Evolutionary conservation across 345 rosid species (phyloP).

Genomic region (Salix suchowensis): DNA sequence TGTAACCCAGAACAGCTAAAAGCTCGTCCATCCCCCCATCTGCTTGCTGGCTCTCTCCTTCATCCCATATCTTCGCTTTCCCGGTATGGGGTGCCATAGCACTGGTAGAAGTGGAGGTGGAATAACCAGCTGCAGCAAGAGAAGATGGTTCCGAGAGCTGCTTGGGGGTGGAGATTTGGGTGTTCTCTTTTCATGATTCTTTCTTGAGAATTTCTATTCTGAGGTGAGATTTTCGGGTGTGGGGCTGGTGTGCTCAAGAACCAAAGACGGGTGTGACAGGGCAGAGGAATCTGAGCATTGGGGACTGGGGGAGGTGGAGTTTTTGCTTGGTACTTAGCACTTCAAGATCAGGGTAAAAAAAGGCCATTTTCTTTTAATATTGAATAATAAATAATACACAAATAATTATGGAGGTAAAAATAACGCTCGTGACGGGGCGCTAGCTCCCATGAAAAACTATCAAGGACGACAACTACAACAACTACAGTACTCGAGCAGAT

Average conservation of each 20-base stretch:
- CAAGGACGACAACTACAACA: slow-evolving; percentile 16
- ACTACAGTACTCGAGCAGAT: slow-evolving; percentile 30
- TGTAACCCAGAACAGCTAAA: slow-evolving; percentile 66
- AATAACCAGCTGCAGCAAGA: neutral
- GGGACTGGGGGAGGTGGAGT: slow-evolving; percentile 19
- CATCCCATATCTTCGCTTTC: slow-evolving; percentile 51
- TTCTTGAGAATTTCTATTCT: neutral
- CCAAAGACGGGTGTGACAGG: slow-evolving; percentile 20
- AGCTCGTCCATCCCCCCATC: slow-evolving; percentile 71
- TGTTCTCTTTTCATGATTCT: slow-evolving; percentile 49
- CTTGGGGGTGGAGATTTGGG: slow-evolving; percentile 32
- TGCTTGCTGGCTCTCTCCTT: slow-evolving; percentile 18
- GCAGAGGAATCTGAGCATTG: slow-evolving; percentile 42
- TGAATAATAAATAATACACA: neutral
- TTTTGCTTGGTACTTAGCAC: slow-evolving; percentile 36
- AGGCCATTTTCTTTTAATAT: neutral
- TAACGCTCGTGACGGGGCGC: slow-evolving; percentile 55
- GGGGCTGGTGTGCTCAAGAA: slow-evolving; percentile 16
- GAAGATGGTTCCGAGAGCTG: slow-evolving; percentile 2
- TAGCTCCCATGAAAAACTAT: slow-evolving; percentile 33
- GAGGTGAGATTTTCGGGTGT: slow-evolving; percentile 5
- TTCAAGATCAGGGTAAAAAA: slow-evolving; percentile 27
- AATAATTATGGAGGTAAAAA: neutral
- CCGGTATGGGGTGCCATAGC: neutral
- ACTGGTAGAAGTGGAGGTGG: neutral